Evolutionary conservation across 495 filamentous ascomycete species (phyloP).

Genomic region (Cercophora newfieldiana): DNA sequence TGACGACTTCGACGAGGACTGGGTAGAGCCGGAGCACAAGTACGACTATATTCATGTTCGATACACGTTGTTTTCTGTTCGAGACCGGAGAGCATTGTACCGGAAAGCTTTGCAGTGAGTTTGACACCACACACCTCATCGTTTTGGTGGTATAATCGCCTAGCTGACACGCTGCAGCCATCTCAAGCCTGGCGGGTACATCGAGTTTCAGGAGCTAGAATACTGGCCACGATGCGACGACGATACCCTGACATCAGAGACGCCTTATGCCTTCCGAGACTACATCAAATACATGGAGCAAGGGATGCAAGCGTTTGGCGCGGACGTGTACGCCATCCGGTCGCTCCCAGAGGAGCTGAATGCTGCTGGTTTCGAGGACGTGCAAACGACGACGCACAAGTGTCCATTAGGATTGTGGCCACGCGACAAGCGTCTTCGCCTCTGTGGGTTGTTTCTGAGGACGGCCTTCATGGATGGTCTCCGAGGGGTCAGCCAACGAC

Average conservation of each 20-base stretch:
- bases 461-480: constrained; percentile 41
- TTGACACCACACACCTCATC: background rate
- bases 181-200: constrained; percentile 53
- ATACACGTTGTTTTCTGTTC: constrained; percentile 50
- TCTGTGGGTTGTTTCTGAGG: constrained; percentile 36
- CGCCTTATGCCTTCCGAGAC: constrained; percentile 41
- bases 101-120: constrained; percentile 37
- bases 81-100: constrained; percentile 37
- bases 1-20: constrained; percentile 61
- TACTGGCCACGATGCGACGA: constrained; percentile 46
- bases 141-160: background rate
- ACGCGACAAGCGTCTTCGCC: constrained; percentile 31
- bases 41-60: constrained; percentile 62
- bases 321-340: constrained; percentile 30
- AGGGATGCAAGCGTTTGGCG: constrained; percentile 31
- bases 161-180: constrained; percentile 31
- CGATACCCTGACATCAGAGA: constrained; percentile 30
- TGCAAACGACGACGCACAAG: constrained; percentile 30
- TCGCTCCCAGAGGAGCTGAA: constrained; percentile 22
- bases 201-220: constrained; percentile 54
- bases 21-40: constrained; percentile 52
- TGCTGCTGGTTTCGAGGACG: constrained; percentile 34
- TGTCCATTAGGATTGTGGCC: constrained; percentile 39
- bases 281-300: constrained; percentile 31
- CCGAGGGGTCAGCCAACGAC: constrained; percentile 31